Conservation (phyloP, 2,329 filamentous ascomycete species). For the Aspergillus sp. region DNA sequence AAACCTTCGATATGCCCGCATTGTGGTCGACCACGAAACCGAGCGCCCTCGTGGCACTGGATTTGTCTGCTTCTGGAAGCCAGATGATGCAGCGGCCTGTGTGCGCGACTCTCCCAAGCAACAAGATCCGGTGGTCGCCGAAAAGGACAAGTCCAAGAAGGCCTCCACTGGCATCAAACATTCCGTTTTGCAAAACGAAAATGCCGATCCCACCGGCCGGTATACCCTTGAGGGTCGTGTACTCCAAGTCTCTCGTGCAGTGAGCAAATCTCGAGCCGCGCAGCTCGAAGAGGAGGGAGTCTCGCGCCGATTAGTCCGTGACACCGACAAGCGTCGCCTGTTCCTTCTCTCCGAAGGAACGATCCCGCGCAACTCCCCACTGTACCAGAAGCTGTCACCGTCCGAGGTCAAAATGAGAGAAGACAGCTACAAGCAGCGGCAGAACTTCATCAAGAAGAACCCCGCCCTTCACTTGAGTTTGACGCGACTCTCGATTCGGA, state of each 20-base stretch:
- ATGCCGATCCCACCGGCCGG: slow-evolving; percentile 73
- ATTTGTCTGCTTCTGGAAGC: slow-evolving; percentile 88
- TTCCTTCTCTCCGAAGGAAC: slow-evolving; percentile 86
- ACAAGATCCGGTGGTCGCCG: slow-evolving; percentile 41
- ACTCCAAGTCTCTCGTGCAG: slow-evolving; percentile 78
- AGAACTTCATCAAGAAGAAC: slow-evolving; percentile 87
- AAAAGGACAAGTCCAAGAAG: slow-evolving; percentile 36
- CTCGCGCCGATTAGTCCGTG: slow-evolving; percentile 61
- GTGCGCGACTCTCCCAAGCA: slow-evolving; percentile 69
- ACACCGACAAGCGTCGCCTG: slow-evolving; percentile 86
- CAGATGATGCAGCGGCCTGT: slow-evolving; percentile 72
- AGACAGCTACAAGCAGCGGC: slow-evolving; percentile 80
- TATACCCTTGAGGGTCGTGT: slow-evolving; percentile 92
- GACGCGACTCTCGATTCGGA: slow-evolving; percentile 86
- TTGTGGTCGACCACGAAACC: slow-evolving; percentile 82
- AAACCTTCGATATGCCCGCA: slow-evolving; percentile 81
- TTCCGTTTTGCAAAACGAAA: slow-evolving; percentile 85
- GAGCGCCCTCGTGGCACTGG: slow-evolving; percentile 87
- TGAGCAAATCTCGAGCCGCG: slow-evolving; percentile 76
- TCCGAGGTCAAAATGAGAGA: slow-evolving; percentile 86
- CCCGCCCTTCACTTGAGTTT: slow-evolving; percentile 84
- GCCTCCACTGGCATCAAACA: slow-evolving; percentile 58
- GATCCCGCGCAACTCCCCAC: slow-evolving; percentile 71
- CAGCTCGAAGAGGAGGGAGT: slow-evolving; percentile 70
- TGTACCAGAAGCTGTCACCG: slow-evolving; percentile 73